A percentile compares a stretch with the other conserved stretches of the same genome.
These are phyloP conservation scores for Seiridium cupressi DNA, from an alignment of 2,329 filamentous ascomycete species.

Conservation along the genomic window DNA sequence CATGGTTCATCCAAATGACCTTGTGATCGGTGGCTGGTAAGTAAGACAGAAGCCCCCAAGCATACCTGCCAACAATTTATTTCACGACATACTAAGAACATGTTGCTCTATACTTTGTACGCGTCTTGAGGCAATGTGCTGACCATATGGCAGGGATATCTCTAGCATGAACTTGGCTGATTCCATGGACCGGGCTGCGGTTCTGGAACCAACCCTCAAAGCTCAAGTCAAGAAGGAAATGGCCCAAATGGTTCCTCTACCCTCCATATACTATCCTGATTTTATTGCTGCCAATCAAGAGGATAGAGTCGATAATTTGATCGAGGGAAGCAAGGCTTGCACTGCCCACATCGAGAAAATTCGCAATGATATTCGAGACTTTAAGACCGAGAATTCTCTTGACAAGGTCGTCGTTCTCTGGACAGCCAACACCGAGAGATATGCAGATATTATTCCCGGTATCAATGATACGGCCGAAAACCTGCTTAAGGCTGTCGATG, in stretches of 20 bases:
- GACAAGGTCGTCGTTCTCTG: constrained; percentile 98
- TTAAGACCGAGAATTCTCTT: constrained; percentile 80
- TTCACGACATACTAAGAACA: too few relatives aligned
- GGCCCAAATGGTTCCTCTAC: constrained; percentile 81
- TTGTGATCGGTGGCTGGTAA: constrained; percentile 73
- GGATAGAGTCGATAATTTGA: constrained; percentile 87
- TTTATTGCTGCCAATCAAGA: constrained; percentile 99
- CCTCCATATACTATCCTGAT: constrained; percentile 97
- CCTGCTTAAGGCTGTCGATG: constrained; percentile 81
- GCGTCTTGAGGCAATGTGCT: background rate
- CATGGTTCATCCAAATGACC: constrained; percentile 96
- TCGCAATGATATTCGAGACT: constrained; percentile 88
- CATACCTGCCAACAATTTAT: too few relatives aligned
- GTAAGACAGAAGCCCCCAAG: background rate
- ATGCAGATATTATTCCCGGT: constrained; percentile 80
- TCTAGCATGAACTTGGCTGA: constrained; percentile 84
- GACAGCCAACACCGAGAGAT: constrained; percentile 99
- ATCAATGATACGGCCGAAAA: constrained; percentile 98
- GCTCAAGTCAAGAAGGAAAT: constrained; percentile 88
- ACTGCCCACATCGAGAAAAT: constrained; percentile 89
- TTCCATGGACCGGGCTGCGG: constrained; percentile 93
- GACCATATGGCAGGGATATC: constrained; percentile 72
- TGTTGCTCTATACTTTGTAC: too few relatives aligned
- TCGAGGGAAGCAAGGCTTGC: constrained; percentile 80
- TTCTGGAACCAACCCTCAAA: constrained; percentile 95